Percentiles rank a stretch among this genome's conserved stretches.
Conservation (phyloP, 2,329 filamentous ascomycete species). For the Verticillium isaacii region DNA sequence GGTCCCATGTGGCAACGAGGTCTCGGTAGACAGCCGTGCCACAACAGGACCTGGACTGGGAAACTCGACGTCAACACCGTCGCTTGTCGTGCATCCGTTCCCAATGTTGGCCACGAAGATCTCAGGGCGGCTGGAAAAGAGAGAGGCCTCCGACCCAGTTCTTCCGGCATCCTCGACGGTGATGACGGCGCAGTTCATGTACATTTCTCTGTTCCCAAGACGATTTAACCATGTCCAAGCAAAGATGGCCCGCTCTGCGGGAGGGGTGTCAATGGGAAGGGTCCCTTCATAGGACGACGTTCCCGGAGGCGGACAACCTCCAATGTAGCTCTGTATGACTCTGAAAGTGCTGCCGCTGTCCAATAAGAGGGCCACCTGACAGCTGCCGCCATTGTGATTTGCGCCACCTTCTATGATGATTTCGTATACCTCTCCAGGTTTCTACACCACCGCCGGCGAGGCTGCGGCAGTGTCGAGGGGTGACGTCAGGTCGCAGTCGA, state of each 20-base stretch:
- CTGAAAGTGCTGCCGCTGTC: conserved; percentile 56
- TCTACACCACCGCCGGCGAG: conserved; percentile 43
- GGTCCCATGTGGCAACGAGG: conserved; percentile 28
- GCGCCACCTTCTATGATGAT: conserved; percentile 49
- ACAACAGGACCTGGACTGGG: conserved; percentile 60
- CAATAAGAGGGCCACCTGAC: conserved; percentile 58
- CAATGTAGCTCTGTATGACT: conserved; percentile 37
- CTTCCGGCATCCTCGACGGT: conserved; percentile 29
- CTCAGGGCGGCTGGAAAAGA: conserved; percentile 43
- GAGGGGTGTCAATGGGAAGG: conserved; percentile 25
- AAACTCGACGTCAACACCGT: conserved; percentile 56
- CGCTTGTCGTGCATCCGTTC: conserved; percentile 53
- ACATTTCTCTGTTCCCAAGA: conserved; percentile 62
- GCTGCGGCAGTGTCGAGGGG: conserved; percentile 41
- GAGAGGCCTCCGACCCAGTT: conserved; percentile 3
- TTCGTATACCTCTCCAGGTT: conserved; percentile 46
- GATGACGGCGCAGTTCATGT: conserved; percentile 64
- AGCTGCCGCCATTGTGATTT: conserved; percentile 54
- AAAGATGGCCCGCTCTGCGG: conserved; percentile 44
- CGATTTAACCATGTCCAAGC: conserved; percentile 63
- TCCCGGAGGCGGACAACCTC: conserved; percentile 24
- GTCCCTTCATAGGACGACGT: background rate
- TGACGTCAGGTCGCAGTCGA: conserved; percentile 54
- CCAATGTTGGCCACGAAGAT: conserved; percentile 69
- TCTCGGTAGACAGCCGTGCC: conserved; percentile 27